These are phyloP conservation scores for Cordyceps sp. DNA, from an alignment of 2,329 filamentous ascomycete genomes.

Conservation along the genomic window DNA sequence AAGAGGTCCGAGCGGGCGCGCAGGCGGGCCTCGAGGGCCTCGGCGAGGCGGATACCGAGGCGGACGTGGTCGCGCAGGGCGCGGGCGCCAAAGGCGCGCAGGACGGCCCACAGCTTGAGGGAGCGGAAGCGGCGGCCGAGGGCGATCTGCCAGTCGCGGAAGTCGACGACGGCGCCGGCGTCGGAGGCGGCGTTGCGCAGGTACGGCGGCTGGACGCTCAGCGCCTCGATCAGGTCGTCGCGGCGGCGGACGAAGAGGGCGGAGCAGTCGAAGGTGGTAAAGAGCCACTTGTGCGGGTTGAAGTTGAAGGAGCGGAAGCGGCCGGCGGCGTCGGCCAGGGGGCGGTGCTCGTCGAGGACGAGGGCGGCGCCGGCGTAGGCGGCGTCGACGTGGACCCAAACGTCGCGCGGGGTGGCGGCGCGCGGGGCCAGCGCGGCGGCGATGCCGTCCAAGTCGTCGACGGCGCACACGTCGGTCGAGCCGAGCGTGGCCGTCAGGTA, in stretches of 20 bases:
- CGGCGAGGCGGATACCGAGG: slow-evolving; percentile 50
- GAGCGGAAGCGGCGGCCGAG: slow-evolving; percentile 76
- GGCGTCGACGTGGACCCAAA: slow-evolving; percentile 91
- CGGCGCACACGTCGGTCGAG: slow-evolving; percentile 74
- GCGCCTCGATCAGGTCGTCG: slow-evolving; percentile 58
- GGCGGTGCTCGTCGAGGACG: slow-evolving; percentile 64
- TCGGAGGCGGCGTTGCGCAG: slow-evolving; percentile 69
- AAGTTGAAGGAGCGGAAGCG: slow-evolving; percentile 79
- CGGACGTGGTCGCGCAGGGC: slow-evolving; percentile 62
- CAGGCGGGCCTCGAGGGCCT: slow-evolving; percentile 49
- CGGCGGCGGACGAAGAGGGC: slow-evolving; percentile 66
- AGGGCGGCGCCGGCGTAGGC: slow-evolving; percentile 83
- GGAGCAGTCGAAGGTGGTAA: slow-evolving; percentile 81
- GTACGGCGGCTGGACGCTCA: slow-evolving; percentile 68
- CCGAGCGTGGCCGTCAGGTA: slow-evolving; percentile 74
- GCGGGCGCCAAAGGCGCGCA: slow-evolving; percentile 63
- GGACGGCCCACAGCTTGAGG: slow-evolving; percentile 90
- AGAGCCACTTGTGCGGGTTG: slow-evolving; percentile 96
- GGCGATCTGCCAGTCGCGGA: slow-evolving; percentile 94
- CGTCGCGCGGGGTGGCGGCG: slow-evolving; percentile 21
- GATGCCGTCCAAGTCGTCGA: slow-evolving; percentile 66
- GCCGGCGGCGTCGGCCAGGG: slow-evolving; percentile 42
- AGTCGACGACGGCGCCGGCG: slow-evolving; percentile 75
- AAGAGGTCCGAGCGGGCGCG: slow-evolving; percentile 51
- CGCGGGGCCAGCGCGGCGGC: slow-evolving; percentile 24